Base-by-base conservation (phyloP, 2,329 filamentous ascomycete species). In the Alternaria tenuissima region DNA sequence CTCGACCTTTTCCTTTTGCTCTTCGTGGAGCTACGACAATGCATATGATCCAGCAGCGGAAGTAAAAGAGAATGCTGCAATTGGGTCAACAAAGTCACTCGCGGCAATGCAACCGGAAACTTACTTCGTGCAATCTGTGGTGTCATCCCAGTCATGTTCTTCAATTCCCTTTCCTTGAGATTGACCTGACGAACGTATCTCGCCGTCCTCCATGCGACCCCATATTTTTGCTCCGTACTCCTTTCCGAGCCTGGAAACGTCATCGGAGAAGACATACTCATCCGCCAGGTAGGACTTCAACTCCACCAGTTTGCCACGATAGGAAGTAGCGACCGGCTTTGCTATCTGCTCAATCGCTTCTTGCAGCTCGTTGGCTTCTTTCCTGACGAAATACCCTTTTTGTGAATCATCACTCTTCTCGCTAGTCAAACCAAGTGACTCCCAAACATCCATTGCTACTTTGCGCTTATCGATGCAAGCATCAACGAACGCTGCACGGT, bases 41-140 rank as follows among this genome's bases (percentile, higher is more conserved):
- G 3, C 59, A 38, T 18, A 58, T 48, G 14, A 65, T 57, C 62
- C 64, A 66, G 43, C 64, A 66, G 5, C 57, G 64, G 36, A 66
- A 44, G n/a, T 55, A 61, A 14, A 63, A 66, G 4, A 47, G 41
- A 30, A 66, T 63, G 4, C 64, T 66, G 12, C 0, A 9, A 14
- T 7, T 2, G 3, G 5, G 9, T 66, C 16, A 66, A 41, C 28
- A 14, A 24, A 22, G 26, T 6, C 8, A 8, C 28, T 16, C 16
- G 28, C 11, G 8, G 5, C 6, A 12, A 9, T 9, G 11, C 12
- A 22, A 34, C 26, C 6, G 9, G 12, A 5, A 16, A 36, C 58
- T 64, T 30, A 66, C 64, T 16, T 55, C 12, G 57, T 41, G 32
- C 55, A 52, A 14, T 57, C 48, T 11, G 41, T 34, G 1, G 34